Percentiles rank a stretch among this genome's conserved stretches.
Conservation (phyloP, 108 stramenopile genomes). For the Cylindrotheca fusiformis region DNA sequence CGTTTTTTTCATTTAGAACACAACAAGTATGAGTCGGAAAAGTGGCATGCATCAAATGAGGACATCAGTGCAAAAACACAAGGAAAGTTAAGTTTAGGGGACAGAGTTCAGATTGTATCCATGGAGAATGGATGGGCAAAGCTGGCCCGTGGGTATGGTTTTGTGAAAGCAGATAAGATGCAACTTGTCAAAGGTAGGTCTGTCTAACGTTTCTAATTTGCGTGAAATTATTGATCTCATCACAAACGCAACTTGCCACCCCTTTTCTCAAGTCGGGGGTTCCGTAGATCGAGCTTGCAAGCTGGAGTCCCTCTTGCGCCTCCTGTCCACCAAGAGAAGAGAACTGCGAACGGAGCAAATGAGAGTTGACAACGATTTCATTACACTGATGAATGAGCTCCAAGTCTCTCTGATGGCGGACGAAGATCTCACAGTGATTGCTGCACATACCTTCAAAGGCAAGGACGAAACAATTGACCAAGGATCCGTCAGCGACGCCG, state of each 20-base stretch:
- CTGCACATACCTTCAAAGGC: slow-evolving; percentile 32
- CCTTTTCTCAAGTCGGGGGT: slow-evolving; percentile 46
- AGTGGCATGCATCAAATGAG: not conserved
- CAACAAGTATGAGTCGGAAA: slow-evolving; percentile 4
- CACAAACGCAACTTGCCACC: not conserved
- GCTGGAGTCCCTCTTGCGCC: slow-evolving; percentile 67
- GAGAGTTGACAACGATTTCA: slow-evolving; percentile 65
- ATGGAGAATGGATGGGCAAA: slow-evolving; percentile 77
- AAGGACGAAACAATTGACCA: slow-evolving; percentile 16
- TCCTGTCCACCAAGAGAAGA: slow-evolving; percentile 55
- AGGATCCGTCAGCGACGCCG: too few species aligned
- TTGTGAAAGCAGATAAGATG: slow-evolving; percentile 55
- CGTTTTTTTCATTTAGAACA: slow-evolving; percentile 34
- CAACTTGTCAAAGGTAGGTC: slow-evolving; percentile 68
- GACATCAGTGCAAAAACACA: slow-evolving; percentile 6
- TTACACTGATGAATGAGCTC: slow-evolving; percentile 66
- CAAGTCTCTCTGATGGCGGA: slow-evolving; percentile 64
- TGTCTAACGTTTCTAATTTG: not conserved
- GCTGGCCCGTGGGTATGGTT: slow-evolving; percentile 75
- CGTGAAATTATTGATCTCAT: not conserved
- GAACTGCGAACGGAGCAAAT: slow-evolving; percentile 62
- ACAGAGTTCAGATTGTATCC: slow-evolving; percentile 76
- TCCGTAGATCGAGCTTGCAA: slow-evolving; percentile 72
- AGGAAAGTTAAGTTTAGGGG: slow-evolving; percentile 54
- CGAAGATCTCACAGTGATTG: slow-evolving; percentile 68